These are phyloP conservation scores for Trichoderma arundinaceum DNA, from an alignment of 2,329 filamentous ascomycete species.

Conservation along the genomic window DNA sequence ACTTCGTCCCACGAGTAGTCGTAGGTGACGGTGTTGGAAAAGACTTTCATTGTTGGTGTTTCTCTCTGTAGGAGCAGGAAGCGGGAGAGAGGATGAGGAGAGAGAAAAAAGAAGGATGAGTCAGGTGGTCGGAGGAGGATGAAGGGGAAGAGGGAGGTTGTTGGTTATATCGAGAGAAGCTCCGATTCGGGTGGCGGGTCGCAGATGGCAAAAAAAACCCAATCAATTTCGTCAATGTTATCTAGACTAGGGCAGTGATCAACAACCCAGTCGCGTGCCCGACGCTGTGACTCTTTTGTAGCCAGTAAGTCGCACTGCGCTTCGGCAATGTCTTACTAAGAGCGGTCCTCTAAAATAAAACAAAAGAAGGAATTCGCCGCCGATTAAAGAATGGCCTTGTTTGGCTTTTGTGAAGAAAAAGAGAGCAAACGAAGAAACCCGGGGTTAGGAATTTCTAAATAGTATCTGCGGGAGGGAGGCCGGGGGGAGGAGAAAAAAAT, in stretches of 20 bases:
- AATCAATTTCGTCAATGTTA: constrained; percentile 29
- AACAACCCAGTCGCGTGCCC: constrained; percentile 27
- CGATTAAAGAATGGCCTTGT: neutral
- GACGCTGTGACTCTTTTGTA: constrained; percentile 8
- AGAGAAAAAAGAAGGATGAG: neutral
- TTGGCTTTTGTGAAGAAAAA: neutral
- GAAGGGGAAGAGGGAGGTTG: constrained; percentile 1
- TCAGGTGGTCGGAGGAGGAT: constrained; percentile 6
- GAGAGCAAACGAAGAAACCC: constrained; percentile 10
- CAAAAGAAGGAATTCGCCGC: neutral
- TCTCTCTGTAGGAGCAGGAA: constrained; percentile 1
- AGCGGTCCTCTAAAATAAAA: neutral
- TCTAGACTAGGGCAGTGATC: constrained; percentile 28
- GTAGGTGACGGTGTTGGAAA: constrained; percentile 86
- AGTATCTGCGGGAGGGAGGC: neutral
- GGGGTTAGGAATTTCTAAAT: constrained; percentile 13
- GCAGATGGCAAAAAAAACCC: constrained; percentile 30
- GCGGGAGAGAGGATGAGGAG: neutral
- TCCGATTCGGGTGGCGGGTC: constrained; percentile 32
- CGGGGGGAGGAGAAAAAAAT: constrained; percentile 6
- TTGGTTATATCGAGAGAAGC: constrained; percentile 25
- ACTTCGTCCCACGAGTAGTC: constrained; percentile 99
- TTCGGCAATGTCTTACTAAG: constrained; percentile 6
- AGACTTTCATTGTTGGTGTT: constrained; percentile 80
- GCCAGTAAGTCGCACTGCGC: neutral